These are phyloP conservation scores for Collybia mongolica DNA, from an alignment of 768 basidiomycete species.

Conservation along the genomic window DNA sequence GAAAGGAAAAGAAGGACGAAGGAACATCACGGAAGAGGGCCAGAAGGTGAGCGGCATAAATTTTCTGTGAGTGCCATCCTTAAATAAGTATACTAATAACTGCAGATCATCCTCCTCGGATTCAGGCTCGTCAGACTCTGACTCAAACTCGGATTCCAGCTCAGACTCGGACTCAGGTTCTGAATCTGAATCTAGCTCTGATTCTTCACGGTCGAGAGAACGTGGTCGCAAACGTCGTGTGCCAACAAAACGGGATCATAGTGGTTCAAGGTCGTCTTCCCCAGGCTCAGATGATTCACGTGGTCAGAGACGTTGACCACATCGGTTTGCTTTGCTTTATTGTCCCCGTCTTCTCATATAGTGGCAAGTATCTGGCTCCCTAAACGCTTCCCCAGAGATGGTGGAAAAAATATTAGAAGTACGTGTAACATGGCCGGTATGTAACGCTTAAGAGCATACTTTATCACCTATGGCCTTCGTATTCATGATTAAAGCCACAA, in stretches of 20 bases:
- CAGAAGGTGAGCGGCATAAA: slow-evolving; percentile 27
- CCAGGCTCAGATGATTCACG: slow-evolving; percentile 19
- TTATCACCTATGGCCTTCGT: slow-evolving; percentile 56
- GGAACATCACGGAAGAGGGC: slow-evolving; percentile 37
- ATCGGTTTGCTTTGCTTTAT: neutral
- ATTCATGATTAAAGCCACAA: slow-evolving; percentile 93
- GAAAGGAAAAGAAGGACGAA: slow-evolving; percentile 39
- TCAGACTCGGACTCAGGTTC: slow-evolving; percentile 41
- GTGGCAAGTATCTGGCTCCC: neutral
- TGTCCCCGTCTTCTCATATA: neutral
- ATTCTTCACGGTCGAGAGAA: slow-evolving; percentile 46
- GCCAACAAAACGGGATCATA: slow-evolving; percentile 21
- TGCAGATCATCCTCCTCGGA: slow-evolving; percentile 20
- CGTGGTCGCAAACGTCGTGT: slow-evolving; percentile 38
- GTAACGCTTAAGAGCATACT: slow-evolving; percentile 21
- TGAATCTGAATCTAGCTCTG: slow-evolving; percentile 33
- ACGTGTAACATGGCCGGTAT: neutral
- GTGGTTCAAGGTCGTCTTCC: slow-evolving; percentile 14
- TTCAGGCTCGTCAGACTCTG: slow-evolving; percentile 34
- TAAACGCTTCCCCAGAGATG: neutral
- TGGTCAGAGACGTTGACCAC: slow-evolving; percentile 7
- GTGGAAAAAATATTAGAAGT: neutral
- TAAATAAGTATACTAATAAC: neutral
- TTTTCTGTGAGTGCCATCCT: slow-evolving; percentile 17
- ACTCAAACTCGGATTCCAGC: slow-evolving; percentile 38